These are phyloP conservation scores for Stephania japonica DNA, from an alignment of 164 flowering plant species.

Conservation along the genomic window DNA sequence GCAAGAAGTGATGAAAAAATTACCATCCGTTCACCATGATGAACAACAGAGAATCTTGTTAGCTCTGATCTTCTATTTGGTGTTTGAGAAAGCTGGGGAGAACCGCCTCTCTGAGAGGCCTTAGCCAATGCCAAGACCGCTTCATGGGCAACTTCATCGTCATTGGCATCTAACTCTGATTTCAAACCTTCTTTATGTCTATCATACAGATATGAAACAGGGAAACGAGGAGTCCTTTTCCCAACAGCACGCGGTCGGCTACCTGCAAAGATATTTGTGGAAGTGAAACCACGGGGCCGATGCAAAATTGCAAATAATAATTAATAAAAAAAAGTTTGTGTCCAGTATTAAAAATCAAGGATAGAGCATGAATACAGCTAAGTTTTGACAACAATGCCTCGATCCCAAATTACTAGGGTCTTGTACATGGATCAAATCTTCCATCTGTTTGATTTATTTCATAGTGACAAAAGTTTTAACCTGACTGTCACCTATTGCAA, in stretches of 20 bases:
- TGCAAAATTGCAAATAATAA: neutral
- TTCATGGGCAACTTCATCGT: slow-evolving; percentile 64
- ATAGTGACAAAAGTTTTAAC: too few relatives aligned
- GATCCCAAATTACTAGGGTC: too few relatives aligned
- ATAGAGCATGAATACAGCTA: too few relatives aligned
- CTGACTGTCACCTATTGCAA: too few relatives aligned
- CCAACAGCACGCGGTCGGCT: slow-evolving; percentile 76
- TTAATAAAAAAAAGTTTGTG: too few relatives aligned
- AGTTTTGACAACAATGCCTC: too few relatives aligned
- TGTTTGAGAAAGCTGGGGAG: slow-evolving; percentile 62
- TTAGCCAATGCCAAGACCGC: slow-evolving; percentile 71
- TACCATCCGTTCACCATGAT: slow-evolving; percentile 44
- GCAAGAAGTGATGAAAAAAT: too few relatives aligned
- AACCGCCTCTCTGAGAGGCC: slow-evolving; percentile 73
- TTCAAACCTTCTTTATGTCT: slow-evolving; percentile 39
- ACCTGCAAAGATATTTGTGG: slow-evolving; percentile 32
- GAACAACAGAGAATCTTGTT: slow-evolving; percentile 39
- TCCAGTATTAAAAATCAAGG: too few relatives aligned
- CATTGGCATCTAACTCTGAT: slow-evolving; percentile 37
- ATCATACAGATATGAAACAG: slow-evolving; percentile 49
- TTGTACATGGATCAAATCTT: too few relatives aligned
- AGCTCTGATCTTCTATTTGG: slow-evolving; percentile 38
- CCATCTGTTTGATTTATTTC: too few relatives aligned
- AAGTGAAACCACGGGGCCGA: neutral
- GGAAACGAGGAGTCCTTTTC: slow-evolving; percentile 92